Evolutionary conservation across 352 stramenopile genomes (phyloP).

Genomic region (Pilasporangium apinafurcum): DNA sequence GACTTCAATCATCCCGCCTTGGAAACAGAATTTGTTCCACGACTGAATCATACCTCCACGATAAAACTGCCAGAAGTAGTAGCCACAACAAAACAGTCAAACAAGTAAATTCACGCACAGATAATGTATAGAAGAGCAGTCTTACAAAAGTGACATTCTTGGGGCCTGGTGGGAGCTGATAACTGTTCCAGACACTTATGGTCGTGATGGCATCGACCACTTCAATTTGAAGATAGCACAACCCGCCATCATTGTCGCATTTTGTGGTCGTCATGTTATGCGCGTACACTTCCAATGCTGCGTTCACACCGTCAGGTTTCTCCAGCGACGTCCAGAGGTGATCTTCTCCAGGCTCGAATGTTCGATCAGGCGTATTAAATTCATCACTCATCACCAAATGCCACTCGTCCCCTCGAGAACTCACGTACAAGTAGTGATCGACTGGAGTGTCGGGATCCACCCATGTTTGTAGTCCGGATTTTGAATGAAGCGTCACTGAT

Average conservation of each 20-base stretch:
- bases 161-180: constrained; percentile 17
- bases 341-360: constrained; percentile 86
- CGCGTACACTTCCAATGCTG: constrained; percentile 90
- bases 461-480: constrained; percentile 39
- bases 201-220: constrained; percentile 19
- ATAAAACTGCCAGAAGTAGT: constrained; percentile 20
- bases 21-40: constrained; percentile 94
- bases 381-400: constrained; percentile 74
- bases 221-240: constrained; percentile 32
- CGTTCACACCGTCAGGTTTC: constrained; percentile 90
- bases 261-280: constrained; percentile 58
- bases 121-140: neutral
- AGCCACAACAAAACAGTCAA: neutral
- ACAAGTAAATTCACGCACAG: neutral
- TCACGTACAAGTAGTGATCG: constrained; percentile 16
- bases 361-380: constrained; percentile 66
- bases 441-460: constrained; percentile 37
- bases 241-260: constrained; percentile 17
- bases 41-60: constrained; percentile 86
- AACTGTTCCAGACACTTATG: constrained; percentile 40
- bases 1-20: constrained; percentile 86
- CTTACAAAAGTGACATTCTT: constrained; percentile 35
- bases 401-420: constrained; percentile 11
- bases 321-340: constrained; percentile 90
- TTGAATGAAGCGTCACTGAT: neutral